phyloP scores from a whole-genome alignment of 2,329 filamentous ascomycete genomes.

The Hirsutella minnesotensis region DNA sequence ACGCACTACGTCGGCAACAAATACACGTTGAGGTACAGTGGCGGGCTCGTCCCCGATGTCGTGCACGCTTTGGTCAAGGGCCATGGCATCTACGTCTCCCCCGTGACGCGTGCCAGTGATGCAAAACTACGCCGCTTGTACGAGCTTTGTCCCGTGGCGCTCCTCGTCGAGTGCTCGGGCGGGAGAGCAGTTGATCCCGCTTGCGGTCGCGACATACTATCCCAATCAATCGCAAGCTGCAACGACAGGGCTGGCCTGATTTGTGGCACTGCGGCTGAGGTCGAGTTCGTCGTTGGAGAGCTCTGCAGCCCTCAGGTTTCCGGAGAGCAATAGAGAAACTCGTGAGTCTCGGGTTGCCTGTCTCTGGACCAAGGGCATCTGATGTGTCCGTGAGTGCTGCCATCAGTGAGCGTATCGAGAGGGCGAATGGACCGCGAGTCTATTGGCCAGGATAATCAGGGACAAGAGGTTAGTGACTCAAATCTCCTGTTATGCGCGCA shows the following conservation, averaged over 20 bases:
- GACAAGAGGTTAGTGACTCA: no score
- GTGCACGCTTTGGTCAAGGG: slow-evolving; percentile 48
- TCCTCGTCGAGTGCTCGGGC: slow-evolving; percentile 48
- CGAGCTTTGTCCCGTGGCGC: slow-evolving; percentile 47
- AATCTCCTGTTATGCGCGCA: no score
- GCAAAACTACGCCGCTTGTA: slow-evolving; percentile 49
- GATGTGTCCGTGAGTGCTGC: no score
- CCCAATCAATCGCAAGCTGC: slow-evolving; percentile 22
- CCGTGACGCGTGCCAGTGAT: slow-evolving; percentile 35
- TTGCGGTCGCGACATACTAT: slow-evolving; percentile 29
- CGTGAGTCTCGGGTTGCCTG: no score
- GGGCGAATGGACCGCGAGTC: no score
- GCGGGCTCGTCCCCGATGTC: slow-evolving; percentile 49
- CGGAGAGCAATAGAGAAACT: neutral
- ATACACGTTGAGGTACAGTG: slow-evolving; percentile 49
- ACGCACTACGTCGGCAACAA: slow-evolving; percentile 34
- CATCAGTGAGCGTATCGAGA: no score
- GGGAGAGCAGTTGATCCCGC: slow-evolving; percentile 41
- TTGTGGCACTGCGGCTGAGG: slow-evolving; percentile 38
- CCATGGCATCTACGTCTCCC: slow-evolving; percentile 48
- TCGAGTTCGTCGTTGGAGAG: slow-evolving; percentile 21
- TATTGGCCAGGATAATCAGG: no score
- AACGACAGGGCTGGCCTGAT: slow-evolving; percentile 39
- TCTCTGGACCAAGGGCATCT: no score
- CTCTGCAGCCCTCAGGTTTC: neutral